Percentiles rank a stretch among this genome's conserved stretches.
These are phyloP conservation scores for Daldinia sp. DNA, from an alignment of 2,329 filamentous ascomycete genomes.

Conservation along the genomic window DNA sequence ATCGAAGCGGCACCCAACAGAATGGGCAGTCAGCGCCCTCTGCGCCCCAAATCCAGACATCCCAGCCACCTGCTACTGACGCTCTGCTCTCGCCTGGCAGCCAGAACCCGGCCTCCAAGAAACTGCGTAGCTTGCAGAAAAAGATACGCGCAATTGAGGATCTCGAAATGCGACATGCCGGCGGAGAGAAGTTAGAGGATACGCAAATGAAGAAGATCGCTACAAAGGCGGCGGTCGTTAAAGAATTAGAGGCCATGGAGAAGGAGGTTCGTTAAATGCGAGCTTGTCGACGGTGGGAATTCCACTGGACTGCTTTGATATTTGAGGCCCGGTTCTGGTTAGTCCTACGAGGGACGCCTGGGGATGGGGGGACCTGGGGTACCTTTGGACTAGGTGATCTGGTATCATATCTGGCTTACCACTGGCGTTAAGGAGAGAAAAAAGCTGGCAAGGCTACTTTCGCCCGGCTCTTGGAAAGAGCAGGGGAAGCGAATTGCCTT, in stretches of 20 bases:
- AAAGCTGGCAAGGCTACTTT: constrained; percentile 2
- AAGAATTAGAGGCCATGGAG: constrained; percentile 75
- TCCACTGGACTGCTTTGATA: constrained; percentile 13
- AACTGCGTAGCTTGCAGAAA: constrained; percentile 91
- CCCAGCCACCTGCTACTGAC: constrained; percentile 57
- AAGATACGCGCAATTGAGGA: constrained; percentile 98
- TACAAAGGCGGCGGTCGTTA: constrained; percentile 83
- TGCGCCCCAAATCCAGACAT: constrained; percentile 44
- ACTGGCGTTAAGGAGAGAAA: constrained; percentile 28
- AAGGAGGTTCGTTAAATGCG: constrained; percentile 44
- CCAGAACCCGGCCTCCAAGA: constrained; percentile 86
- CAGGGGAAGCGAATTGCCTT: constrained; percentile 1
- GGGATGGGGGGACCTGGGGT: background rate
- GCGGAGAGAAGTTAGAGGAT: constrained; percentile 96
- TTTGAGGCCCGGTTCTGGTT: constrained; percentile 25
- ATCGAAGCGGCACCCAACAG: constrained; percentile 60
- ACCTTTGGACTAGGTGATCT: constrained; percentile 23
- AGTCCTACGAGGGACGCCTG: constrained; percentile 13
- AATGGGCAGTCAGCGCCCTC: constrained; percentile 44
- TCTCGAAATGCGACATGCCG: constrained; percentile 93
- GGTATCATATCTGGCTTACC: constrained; percentile 11
- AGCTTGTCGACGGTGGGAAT: background rate
- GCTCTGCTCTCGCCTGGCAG: constrained; percentile 53
- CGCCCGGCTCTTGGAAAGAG: constrained; percentile 1
- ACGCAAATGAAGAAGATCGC: constrained; percentile 98